Conservation (phyloP, 2,329 filamentous ascomycete genomes). For the Dactylellina parvicollis region DNA sequence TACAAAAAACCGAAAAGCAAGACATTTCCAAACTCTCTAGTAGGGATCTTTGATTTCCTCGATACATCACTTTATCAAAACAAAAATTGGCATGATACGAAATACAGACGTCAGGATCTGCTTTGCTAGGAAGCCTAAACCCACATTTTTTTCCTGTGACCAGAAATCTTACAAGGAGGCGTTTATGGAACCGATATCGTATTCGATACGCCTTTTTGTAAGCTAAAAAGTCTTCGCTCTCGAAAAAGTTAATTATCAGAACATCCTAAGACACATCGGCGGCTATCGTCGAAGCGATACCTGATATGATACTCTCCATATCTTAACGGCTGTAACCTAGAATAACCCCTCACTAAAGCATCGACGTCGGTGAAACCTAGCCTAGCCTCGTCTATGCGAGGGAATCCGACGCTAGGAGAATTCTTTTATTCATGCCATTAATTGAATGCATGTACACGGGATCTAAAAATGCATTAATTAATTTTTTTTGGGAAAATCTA, state of each 20-base stretch:
- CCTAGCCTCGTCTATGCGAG: constrained; percentile 49
- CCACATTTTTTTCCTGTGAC: not conserved
- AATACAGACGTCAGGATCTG: too few species aligned
- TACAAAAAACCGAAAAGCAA: constrained; percentile 11
- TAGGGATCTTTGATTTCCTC: constrained; percentile 13
- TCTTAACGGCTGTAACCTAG: constrained; percentile 10
- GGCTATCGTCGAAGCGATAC: constrained; percentile 44
- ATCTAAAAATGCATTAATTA: constrained; percentile 6
- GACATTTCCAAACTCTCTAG: constrained; percentile 44
- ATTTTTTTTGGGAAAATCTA: not conserved
- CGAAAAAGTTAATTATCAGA: constrained; percentile 4
- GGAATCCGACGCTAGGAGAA: constrained; percentile 47
- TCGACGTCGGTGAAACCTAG: constrained; percentile 11
- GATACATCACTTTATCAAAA: not conserved
- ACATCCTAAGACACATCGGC: constrained; percentile 33
- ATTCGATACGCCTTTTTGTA: not conserved
- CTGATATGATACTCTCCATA: constrained; percentile 4
- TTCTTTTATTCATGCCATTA: constrained; percentile 9
- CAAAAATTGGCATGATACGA: not conserved
- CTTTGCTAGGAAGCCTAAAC: constrained; percentile 6
- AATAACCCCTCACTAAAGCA: not conserved
- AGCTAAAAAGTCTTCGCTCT: not conserved
- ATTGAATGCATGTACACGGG: constrained; percentile 31
- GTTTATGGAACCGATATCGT: constrained; percentile 7
- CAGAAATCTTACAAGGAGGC: not conserved